A percentile compares a stretch with the other conserved stretches of the same genome.
Evolutionary conservation across 1,139 yeast genomes (phyloP).

Genomic region (Candida pseudoviswanathii): DNA sequence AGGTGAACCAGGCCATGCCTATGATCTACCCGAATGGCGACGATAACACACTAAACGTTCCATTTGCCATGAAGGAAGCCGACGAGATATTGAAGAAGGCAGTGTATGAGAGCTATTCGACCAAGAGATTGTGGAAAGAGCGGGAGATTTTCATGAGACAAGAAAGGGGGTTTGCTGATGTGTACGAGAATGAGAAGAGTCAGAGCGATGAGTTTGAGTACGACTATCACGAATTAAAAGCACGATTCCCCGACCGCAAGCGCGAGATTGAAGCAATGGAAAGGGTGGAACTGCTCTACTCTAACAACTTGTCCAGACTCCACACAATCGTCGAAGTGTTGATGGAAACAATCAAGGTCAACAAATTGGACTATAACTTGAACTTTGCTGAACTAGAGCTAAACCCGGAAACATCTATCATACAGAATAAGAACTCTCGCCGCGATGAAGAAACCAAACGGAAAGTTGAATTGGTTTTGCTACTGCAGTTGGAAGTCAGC

Average conservation of each 20-base stretch:
- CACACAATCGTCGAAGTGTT: constrained; percentile 66
- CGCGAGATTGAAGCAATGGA: constrained; percentile 47
- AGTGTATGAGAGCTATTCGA: constrained; percentile 65
- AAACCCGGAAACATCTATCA: constrained; percentile 36
- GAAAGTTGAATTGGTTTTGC: constrained; percentile 29
- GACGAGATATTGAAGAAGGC: constrained; percentile 57
- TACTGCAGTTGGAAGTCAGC: constrained; percentile 53
- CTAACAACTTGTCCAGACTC: constrained; percentile 51
- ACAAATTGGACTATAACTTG: constrained; percentile 37
- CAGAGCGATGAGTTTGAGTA: constrained; percentile 25
- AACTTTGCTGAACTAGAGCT: constrained; percentile 42
- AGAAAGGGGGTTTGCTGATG: constrained; percentile 67
- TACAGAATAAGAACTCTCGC: constrained; percentile 16
- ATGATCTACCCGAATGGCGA: constrained; percentile 61
- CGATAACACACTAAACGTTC: constrained; percentile 42
- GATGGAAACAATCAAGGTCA: constrained; percentile 61
- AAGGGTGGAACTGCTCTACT: constrained; percentile 65
- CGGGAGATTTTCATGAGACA: constrained; percentile 68
- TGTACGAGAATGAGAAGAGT: constrained; percentile 19
- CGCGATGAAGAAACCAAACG: constrained; percentile 18
- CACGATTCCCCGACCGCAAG: constrained; percentile 32
- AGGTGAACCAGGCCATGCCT: constrained; percentile 80
- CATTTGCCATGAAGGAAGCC: constrained; percentile 81
- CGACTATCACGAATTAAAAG: constrained; percentile 18
- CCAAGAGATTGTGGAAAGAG: constrained; percentile 72